These are phyloP conservation scores for Rhytidiadelphus loreus DNA, from an alignment of 225 moss, liverwort and hornwort species.

Conservation along the genomic window DNA sequence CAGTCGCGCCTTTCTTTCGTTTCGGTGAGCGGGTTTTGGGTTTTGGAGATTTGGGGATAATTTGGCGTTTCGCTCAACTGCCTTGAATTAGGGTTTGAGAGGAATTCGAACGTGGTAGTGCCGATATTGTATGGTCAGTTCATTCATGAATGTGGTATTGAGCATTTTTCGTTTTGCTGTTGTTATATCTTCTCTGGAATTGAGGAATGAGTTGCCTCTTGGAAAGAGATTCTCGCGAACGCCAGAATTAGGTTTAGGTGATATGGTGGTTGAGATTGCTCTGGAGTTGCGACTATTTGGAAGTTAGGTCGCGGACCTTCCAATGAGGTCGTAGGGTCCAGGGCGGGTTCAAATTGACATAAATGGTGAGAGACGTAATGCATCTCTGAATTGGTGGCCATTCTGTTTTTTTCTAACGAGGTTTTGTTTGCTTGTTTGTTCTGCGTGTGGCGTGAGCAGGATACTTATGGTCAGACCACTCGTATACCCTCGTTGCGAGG, in stretches of 20 bases:
- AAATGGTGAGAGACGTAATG: not conserved
- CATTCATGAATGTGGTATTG: not conserved
- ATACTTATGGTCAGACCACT: not conserved
- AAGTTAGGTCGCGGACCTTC: not conserved
- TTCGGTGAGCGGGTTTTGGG: not conserved
- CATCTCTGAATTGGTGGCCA: not conserved
- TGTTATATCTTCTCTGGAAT: not conserved
- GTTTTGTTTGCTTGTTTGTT: not conserved
- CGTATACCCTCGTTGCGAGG: slow-evolving; percentile 1
- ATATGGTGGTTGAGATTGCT: not conserved
- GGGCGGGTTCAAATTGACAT: not conserved
- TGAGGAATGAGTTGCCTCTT: not conserved
- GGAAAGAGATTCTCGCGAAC: not conserved
- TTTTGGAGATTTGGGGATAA: not conserved
- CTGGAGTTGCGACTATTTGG: not conserved
- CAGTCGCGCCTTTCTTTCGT: not conserved
- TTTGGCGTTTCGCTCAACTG: not conserved
- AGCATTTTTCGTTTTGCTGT: not conserved
- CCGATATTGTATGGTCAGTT: not conserved
- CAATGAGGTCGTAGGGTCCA: not conserved
- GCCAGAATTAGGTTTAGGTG: not conserved
- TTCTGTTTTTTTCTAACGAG: not conserved
- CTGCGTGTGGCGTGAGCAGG: not conserved
- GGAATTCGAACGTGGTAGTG: not conserved
- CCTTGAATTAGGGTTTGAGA: not conserved